These are phyloP conservation scores for Aspergillus steynii DNA, from an alignment of 495 filamentous ascomycete genomes.

Conservation along the genomic window DNA sequence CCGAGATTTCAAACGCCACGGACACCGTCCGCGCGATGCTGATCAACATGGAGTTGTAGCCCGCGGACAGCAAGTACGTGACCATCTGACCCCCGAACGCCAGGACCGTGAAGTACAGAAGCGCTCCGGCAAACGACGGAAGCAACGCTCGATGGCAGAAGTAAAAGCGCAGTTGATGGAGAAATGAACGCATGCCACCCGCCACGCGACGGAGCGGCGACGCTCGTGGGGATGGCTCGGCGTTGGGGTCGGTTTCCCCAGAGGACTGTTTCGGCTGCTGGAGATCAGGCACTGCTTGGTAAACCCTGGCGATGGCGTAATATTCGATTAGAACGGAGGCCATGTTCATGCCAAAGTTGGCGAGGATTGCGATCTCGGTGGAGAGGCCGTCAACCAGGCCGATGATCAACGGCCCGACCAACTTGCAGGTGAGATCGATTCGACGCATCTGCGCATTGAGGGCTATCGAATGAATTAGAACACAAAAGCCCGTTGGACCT, in stretches of 20 bases:
- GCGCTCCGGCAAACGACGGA: slow-evolving; percentile 53
- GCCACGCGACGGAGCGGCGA: not conserved
- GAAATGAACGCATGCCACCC: not conserved
- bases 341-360: slow-evolving; percentile 40
- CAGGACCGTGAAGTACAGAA: slow-evolving; percentile 62
- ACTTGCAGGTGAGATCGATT: slow-evolving; percentile 73
- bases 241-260: not conserved
- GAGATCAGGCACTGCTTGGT: slow-evolving; percentile 40
- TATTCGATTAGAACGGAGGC: slow-evolving; percentile 55
- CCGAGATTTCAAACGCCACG: slow-evolving; percentile 50
- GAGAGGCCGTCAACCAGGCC: slow-evolving; percentile 51
- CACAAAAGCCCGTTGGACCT: not conserved
- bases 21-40: slow-evolving; percentile 54
- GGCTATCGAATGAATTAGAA: slow-evolving; percentile 14
- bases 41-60: slow-evolving; percentile 53
- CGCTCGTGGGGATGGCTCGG: not conserved
- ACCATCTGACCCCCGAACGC: slow-evolving; percentile 60
- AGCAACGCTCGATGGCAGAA: slow-evolving; percentile 38
- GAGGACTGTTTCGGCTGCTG: slow-evolving; percentile 11
- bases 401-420: slow-evolving; percentile 61
- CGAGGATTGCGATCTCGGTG: slow-evolving; percentile 49
- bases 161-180: not conserved
- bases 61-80: slow-evolving; percentile 57
- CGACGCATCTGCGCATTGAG: slow-evolving; percentile 68
- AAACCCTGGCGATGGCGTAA: slow-evolving; percentile 54